Percentiles rank a stretch among this genome's conserved stretches.
Conservation (phyloP, 768 basidiomycete genomes). For the Lenzites betulinus region DNA sequence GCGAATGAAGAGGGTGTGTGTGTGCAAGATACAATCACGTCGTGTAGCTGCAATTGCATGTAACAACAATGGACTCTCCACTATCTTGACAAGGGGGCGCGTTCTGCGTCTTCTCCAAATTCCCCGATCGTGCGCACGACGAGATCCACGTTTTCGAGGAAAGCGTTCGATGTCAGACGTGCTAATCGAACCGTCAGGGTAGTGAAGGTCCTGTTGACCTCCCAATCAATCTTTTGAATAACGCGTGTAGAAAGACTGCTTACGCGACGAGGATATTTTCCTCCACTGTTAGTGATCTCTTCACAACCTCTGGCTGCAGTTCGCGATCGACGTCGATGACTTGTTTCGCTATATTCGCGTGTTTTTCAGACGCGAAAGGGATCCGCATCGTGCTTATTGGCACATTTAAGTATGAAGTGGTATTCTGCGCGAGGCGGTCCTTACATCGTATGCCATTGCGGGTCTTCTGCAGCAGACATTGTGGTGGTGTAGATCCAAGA, state of each 20-base stretch:
- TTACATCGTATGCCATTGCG: slow-evolving; percentile 60
- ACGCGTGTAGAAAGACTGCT: slow-evolving; percentile 32
- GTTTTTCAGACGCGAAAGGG: slow-evolving; percentile 72
- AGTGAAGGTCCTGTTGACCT: slow-evolving; percentile 57
- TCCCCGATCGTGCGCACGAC: slow-evolving; percentile 79
- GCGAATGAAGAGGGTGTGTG: slow-evolving; percentile 23
- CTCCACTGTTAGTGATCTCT: slow-evolving; percentile 67
- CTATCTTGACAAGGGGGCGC: slow-evolving; percentile 15
- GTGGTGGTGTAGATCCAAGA: slow-evolving; percentile 18
- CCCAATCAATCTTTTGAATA: background rate
- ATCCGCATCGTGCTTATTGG: slow-evolving; percentile 64
- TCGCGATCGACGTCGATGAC: slow-evolving; percentile 87
- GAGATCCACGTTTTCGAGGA: slow-evolving; percentile 87
- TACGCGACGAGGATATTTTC: slow-evolving; percentile 76
- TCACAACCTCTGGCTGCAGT: slow-evolving; percentile 79
- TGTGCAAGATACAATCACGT: slow-evolving; percentile 23
- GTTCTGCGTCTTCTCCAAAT: slow-evolving; percentile 70
- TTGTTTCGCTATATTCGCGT: slow-evolving; percentile 80
- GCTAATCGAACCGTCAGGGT: slow-evolving; percentile 86
- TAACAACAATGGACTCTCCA: slow-evolving; percentile 10
- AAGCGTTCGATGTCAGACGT: slow-evolving; percentile 80
- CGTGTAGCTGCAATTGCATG: slow-evolving; percentile 17
- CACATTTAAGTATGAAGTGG: background rate
- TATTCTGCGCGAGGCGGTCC: slow-evolving; percentile 16
- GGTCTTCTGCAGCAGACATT: slow-evolving; percentile 26